These are phyloP conservation scores for Mycena sp. DNA, from an alignment of 1,284 basidiomycete genomes.

Conservation along the genomic window DNA sequence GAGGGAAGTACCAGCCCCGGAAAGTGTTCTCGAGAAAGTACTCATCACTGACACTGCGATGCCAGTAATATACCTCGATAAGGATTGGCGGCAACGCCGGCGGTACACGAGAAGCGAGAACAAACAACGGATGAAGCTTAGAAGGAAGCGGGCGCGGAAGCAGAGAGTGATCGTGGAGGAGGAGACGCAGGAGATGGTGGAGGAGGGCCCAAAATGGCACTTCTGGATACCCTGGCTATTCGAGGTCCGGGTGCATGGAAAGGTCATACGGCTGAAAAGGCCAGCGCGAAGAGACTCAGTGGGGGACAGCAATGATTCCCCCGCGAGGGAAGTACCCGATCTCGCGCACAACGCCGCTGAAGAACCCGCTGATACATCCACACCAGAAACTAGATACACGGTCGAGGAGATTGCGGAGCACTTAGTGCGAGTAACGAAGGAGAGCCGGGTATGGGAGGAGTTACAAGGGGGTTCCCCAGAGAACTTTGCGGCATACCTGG, in stretches of 20 bases:
- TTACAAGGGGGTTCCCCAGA: not conserved
- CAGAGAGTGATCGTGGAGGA: not conserved
- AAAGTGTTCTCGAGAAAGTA: not conserved
- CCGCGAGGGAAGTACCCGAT: slow-evolving; percentile 13
- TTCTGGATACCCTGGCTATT: slow-evolving; percentile 7
- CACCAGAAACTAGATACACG: not conserved
- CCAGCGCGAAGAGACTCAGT: slow-evolving; percentile 9
- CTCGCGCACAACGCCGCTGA: not conserved
- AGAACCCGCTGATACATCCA: not conserved
- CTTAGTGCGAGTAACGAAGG: not conserved
- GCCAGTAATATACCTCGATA: not conserved
- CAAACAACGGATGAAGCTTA: not conserved
- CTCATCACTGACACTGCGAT: slow-evolving; percentile 5
- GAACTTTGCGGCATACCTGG: not conserved
- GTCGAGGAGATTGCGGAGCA: not conserved
- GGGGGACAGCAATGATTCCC: slow-evolving; percentile 4
- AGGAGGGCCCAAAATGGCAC: not conserved
- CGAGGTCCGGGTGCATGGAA: slow-evolving; percentile 10
- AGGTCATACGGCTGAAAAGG: slow-evolving; percentile 10
- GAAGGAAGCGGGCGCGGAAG: not conserved
- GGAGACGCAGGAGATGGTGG: not conserved
- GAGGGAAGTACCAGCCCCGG: too few relatives aligned
- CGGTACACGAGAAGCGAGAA: slow-evolving; percentile 13
- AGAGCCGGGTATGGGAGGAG: not conserved
- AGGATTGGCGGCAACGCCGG: not conserved